Percentiles rank a stretch among this genome's conserved stretches.
phyloP scores from a whole-genome alignment of 768 basidiomycete species.

The Lentinula guzmanii region DNA sequence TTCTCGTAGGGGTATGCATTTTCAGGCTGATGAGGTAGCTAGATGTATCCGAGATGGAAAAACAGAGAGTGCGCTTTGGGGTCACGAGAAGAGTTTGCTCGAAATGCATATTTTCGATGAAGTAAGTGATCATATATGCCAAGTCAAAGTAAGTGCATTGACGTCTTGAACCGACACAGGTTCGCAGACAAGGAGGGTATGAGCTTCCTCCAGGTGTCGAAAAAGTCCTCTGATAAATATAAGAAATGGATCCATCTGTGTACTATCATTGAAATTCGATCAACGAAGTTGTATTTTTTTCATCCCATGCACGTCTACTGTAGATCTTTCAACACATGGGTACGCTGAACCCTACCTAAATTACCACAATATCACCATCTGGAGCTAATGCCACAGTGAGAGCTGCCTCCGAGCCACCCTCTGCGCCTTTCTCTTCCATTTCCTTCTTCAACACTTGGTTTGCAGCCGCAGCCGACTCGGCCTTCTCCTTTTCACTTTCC shows the following conservation, averaged over 20 bases:
- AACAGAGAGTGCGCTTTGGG: constrained; percentile 68
- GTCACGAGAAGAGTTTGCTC: constrained; percentile 72
- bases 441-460: background rate
- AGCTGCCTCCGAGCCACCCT: background rate
- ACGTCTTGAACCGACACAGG: background rate
- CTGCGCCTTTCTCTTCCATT: background rate
- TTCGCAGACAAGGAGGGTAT: constrained; percentile 13
- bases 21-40: constrained; percentile 86
- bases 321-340: too few relatives aligned
- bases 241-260: background rate
- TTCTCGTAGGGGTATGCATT: constrained; percentile 59
- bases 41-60: constrained; percentile 70
- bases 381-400: background rate
- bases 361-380: background rate
- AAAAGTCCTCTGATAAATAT: constrained; percentile 3
- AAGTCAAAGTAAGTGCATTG: background rate
- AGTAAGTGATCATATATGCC: constrained; percentile 30
- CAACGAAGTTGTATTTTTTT: too few relatives aligned
- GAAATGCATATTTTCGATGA: constrained; percentile 85
- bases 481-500: constrained; percentile 43
- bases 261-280: background rate
- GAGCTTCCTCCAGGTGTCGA: constrained; percentile 13
- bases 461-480: background rate
- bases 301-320: too few relatives aligned
- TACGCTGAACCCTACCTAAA: too few relatives aligned